Base-by-base conservation (phyloP, 805 yeast species). In the Jamesozyma lodderae region DNA sequence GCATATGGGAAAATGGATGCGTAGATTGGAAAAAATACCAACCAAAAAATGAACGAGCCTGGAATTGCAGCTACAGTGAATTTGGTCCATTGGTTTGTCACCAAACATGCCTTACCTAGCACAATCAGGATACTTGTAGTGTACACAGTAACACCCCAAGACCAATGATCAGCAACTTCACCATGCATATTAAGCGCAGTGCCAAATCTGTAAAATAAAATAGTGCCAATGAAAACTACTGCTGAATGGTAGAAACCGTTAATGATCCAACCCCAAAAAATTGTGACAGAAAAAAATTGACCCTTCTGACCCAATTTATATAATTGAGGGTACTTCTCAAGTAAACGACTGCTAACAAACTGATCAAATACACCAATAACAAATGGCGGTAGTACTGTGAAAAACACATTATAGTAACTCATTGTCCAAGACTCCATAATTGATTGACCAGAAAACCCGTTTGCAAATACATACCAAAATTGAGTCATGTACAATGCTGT, bases 371-470 rank as follows among this genome's bases (percentile, higher is more conserved):
- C 85, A 40, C 99, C 99, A 51, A 92, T 69, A 3, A 90, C 94
- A 63, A 92, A 84, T 0, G 99, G 98, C 3, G 99, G 99, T 31
- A 86, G 66, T 23, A 84, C 96, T 0, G 97, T 85, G 62, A 90
- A 92, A 38, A 94, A 71, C 9, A 94, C 95, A 55, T 94, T 92
- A 67, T 92, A 94, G 48, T 84, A 83, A 0, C 98, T 92, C 57
- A 94, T 76, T 0, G 96, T 86, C 99, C 99, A 92, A 0, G 97
- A 88, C 60, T 92, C 99, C 58, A 83, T 82, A 51, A 92, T 79
- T 1, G 95, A 85, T 63, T 92, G 96, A 14, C 99, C 99, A 17
- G 96, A 85, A 55, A 76, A 92, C 4, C 86, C 90, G 59, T 88
- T 92, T 42, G 79, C 72, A 58, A 92, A 92, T 16, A 90, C 96